Percentiles rank a stretch among this genome's conserved stretches.
phyloP scores from a whole-genome alignment of 768 basidiomycete genomes.

The Mycena venus region DNA sequence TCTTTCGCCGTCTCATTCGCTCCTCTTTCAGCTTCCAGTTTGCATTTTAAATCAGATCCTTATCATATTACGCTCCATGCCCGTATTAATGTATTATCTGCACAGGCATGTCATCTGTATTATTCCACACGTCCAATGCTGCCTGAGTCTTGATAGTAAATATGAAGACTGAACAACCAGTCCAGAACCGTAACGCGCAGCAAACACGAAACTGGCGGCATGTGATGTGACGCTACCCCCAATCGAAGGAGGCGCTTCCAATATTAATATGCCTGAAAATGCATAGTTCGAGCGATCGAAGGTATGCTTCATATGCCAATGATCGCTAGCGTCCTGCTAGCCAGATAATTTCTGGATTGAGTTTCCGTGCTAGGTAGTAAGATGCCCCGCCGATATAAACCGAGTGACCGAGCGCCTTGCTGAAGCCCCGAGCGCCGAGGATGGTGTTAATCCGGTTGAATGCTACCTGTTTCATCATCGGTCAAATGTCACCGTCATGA shows the following conservation, averaged over 20 bases:
- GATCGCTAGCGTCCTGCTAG: constrained; percentile 54
- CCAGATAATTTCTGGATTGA: constrained; percentile 50
- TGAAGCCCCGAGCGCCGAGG: constrained; percentile 38
- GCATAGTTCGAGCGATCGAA: constrained; percentile 48
- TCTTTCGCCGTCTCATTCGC: no score
- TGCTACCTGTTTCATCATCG: constrained; percentile 45
- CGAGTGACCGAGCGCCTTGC: constrained; percentile 54
- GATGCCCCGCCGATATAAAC: constrained; percentile 59
- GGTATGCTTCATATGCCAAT: constrained; percentile 54
- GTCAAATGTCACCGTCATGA: constrained; percentile 48
- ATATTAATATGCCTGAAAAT: not conserved
- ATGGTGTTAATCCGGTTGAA: constrained; percentile 47
- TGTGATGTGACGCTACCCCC: constrained; percentile 7
- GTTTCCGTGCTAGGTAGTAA: constrained; percentile 45
- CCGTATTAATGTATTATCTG: no score
- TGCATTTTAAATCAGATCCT: no score
- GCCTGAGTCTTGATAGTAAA: not conserved
- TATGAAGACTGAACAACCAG: constrained; percentile 4
- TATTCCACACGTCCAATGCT: not conserved
- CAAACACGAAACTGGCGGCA: constrained; percentile 8
- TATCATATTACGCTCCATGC: no score
- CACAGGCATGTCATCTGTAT: no score
- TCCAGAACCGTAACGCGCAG: constrained; percentile 9
- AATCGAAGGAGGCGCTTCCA: not conserved
- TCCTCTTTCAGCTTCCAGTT: no score